Percentiles rank a stretch among this genome's conserved stretches.
These are phyloP conservation scores for Lathyrus oleraceus DNA, from an alignment of 306 rosid species.

Conservation along the genomic window DNA sequence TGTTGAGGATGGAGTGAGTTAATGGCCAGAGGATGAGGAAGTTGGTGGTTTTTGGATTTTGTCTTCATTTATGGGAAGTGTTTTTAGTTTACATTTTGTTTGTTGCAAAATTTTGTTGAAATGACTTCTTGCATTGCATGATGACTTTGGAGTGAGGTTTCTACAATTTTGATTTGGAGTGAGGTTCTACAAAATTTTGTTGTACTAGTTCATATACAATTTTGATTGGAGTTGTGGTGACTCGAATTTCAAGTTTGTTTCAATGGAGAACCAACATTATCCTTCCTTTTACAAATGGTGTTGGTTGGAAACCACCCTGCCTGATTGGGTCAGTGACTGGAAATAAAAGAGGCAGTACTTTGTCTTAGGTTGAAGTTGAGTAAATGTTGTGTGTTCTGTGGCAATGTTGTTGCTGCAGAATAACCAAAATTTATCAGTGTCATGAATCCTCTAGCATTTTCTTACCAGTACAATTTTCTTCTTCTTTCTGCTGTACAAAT, in stretches of 20 bases:
- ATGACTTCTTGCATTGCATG: no score
- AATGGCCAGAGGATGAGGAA: background rate
- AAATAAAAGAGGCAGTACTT: no score
- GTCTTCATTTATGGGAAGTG: background rate
- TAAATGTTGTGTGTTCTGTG: background rate
- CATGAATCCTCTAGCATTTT: background rate
- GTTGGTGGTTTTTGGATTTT: no score
- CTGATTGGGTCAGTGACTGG: no score
- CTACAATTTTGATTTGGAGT: no score
- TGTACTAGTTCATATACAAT: background rate
- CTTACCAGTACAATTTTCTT: background rate
- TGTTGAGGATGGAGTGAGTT: background rate
- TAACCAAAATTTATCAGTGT: background rate
- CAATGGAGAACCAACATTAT: no score
- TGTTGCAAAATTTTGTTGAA: background rate
- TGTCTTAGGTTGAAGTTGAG: no score
- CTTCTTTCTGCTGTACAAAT: conserved; percentile 1
- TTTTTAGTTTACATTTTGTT: background rate
- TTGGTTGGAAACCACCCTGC: no score
- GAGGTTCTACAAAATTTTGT: no score
- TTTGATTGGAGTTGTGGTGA: no score
- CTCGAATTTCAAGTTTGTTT: no score
- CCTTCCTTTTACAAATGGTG: no score
- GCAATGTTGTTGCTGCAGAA: background rate
- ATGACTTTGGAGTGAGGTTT: background rate